phyloP scores from a whole-genome alignment of 768 basidiomycete species.

The Kwoniella pini region DNA sequence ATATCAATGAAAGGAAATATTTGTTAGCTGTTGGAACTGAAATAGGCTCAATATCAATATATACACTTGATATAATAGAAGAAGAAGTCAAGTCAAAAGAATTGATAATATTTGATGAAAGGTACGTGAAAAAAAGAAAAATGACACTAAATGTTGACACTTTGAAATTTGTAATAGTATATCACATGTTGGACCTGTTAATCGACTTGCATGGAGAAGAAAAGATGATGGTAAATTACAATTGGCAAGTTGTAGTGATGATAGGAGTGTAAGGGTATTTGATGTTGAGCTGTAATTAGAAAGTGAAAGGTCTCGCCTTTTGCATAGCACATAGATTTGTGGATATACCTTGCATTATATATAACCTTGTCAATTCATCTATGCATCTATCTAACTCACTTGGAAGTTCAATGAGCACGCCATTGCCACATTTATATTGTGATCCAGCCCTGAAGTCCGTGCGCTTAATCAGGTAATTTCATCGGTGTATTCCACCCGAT shows the following conservation, averaged over 20 bases:
- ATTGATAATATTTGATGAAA: slow-evolving; percentile 56
- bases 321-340: no score
- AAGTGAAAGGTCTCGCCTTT: no score
- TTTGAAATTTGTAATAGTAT: slow-evolving; percentile 56
- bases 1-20: slow-evolving; percentile 60
- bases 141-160: slow-evolving; percentile 16
- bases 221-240: slow-evolving; percentile 45
- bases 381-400: neutral
- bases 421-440: neutral
- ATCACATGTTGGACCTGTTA: slow-evolving; percentile 75
- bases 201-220: slow-evolving; percentile 78
- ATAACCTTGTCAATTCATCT: no score
- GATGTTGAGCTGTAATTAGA: slow-evolving; percentile 40
- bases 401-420: no score
- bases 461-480: neutral
- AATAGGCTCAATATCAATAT: slow-evolving; percentile 71
- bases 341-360: slow-evolving; percentile 3
- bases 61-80: slow-evolving; percentile 55
- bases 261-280: slow-evolving; percentile 81
- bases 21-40: slow-evolving; percentile 81
- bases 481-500: slow-evolving; percentile 1
- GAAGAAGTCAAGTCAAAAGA: slow-evolving; percentile 54
- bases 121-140: slow-evolving; percentile 36
- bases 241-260: slow-evolving; percentile 88
- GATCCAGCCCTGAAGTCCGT: neutral